Evolutionary conservation across 371 early-diverging fungal species (phyloP).

Genomic region (Mucor velutinosus): DNA sequence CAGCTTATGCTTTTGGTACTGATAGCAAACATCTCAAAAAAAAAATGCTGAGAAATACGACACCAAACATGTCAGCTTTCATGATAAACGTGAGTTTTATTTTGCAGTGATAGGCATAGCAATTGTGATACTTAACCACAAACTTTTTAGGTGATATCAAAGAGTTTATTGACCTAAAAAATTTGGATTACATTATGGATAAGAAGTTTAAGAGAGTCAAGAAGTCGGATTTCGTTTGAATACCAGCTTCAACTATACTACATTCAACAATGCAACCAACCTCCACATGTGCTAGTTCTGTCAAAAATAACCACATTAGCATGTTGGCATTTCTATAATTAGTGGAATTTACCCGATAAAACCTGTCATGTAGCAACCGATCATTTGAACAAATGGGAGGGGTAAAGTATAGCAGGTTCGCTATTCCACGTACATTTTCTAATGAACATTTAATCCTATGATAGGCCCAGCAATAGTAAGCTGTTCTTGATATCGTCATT

Average conservation of each 20-base stretch:
- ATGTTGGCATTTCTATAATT: too few species aligned
- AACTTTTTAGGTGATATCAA: constrained; percentile 3
- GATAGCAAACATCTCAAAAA: not conserved
- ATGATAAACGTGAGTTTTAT: constrained; percentile 2
- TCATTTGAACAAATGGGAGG: not conserved
- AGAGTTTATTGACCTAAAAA: not conserved
- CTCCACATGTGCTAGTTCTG: constrained; percentile 8
- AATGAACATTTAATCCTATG: too few species aligned
- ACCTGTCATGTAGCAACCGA: not conserved
- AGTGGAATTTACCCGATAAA: constrained; percentile 1
- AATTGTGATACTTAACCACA: not conserved
- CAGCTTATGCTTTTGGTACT: not conserved
- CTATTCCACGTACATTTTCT: too few species aligned
- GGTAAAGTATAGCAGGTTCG: not conserved
- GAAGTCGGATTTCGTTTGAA: not conserved
- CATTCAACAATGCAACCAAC: not conserved
- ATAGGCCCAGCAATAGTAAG: not conserved
- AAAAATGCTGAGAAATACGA: not conserved
- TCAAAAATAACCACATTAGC: not conserved
- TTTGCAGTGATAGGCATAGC: too few species aligned
- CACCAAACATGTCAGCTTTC: not conserved
- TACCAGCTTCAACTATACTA: not conserved
- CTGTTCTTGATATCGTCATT: too few species aligned
- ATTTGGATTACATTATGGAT: not conserved
- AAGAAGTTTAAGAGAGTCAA: not conserved